Percentiles rank a stretch among this genome's conserved stretches.
These are phyloP conservation scores for Ramaria sp. DNA, from an alignment of 768 basidiomycete genomes.

Conservation along the genomic window DNA sequence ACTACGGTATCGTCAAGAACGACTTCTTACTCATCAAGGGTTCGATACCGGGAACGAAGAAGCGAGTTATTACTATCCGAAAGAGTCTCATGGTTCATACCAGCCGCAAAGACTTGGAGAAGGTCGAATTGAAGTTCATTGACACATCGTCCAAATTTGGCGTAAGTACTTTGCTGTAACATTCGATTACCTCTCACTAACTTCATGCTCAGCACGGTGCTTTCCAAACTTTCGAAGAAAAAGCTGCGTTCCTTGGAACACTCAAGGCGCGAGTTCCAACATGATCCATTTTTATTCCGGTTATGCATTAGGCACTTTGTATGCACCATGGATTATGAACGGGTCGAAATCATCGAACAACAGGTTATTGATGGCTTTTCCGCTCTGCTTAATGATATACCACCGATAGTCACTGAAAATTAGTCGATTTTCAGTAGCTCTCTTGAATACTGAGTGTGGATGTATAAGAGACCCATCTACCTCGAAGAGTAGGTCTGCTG, in stretches of 20 bases:
- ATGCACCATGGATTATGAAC: too few species aligned
- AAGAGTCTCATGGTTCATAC: conserved; percentile 97
- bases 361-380: too few species aligned
- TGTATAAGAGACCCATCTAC: too few species aligned
- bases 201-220: conserved; percentile 61
- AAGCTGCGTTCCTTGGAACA: conserved; percentile 86
- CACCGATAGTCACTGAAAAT: too few species aligned
- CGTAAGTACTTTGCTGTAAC: conserved; percentile 35
- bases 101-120: conserved; percentile 91
- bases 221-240: conserved; percentile 97
- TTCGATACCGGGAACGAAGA: conserved; percentile 90
- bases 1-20: conserved; percentile 98
- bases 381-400: too few species aligned
- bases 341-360: too few species aligned
- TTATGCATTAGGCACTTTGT: conserved; percentile 3
- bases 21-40: conserved; percentile 98
- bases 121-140: conserved; percentile 97
- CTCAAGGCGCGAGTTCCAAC: conserved; percentile 80
- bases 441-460: too few species aligned
- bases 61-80: conserved; percentile 95
- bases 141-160: conserved; percentile 97
- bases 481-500: too few species aligned
- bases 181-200: neutral
- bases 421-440: too few species aligned
- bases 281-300: conserved; percentile 29